Conservation (phyloP, 495 filamentous ascomycete species). For the Schizothecium vesticola region DNA sequence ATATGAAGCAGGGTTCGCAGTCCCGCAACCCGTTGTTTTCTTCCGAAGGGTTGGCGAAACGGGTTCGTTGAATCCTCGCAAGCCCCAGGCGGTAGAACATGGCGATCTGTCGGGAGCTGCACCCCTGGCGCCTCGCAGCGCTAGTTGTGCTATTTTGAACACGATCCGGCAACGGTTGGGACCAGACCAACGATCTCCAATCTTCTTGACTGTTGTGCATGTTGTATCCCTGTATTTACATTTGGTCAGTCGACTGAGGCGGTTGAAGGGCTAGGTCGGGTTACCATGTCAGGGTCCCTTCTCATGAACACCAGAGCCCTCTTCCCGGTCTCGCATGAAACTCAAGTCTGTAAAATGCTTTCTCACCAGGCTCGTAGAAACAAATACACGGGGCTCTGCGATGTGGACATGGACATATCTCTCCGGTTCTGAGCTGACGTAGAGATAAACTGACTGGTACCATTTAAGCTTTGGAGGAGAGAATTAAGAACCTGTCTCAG, state of each 20-base stretch:
- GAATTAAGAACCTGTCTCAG: not conserved
- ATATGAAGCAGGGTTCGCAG: not conserved
- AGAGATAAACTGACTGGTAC: not conserved
- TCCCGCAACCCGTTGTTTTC: not conserved
- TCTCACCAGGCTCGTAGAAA: not conserved
- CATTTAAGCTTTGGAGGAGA: not conserved
- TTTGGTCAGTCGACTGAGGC: not conserved
- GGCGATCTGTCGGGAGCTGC: not conserved
- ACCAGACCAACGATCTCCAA: not conserved
- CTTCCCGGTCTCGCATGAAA: not conserved
- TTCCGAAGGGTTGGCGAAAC: not conserved
- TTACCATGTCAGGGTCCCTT: not conserved
- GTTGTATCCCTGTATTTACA: not conserved
- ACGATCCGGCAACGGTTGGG: not conserved
- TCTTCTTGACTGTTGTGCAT: not conserved
- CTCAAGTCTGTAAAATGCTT: not conserved
- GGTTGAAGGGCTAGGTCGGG: not conserved
- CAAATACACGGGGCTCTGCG: not conserved
- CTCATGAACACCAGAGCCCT: not conserved
- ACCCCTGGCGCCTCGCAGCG: not conserved
- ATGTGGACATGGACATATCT: not conserved
- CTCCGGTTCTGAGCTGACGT: not conserved
- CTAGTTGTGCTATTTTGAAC: not conserved
- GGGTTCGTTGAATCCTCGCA: not conserved
- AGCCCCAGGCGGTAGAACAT: not conserved